phyloP scores from a whole-genome alignment of 2,329 filamentous ascomycete genomes.

The Exophiala mesophila region DNA sequence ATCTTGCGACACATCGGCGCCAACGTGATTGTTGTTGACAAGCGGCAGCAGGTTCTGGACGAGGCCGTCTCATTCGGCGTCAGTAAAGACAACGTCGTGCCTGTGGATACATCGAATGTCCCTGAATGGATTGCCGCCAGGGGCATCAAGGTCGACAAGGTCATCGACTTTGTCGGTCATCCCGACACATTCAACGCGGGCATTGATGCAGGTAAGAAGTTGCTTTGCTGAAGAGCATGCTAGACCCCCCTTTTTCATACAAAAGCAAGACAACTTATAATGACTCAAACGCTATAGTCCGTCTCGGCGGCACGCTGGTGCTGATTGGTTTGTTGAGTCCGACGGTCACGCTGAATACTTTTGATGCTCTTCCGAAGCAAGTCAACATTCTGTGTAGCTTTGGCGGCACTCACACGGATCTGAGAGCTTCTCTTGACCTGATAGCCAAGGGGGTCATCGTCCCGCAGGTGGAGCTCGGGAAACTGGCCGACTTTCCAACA shows the following conservation, averaged over 20 bases:
- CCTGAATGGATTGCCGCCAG: slow-evolving; percentile 6
- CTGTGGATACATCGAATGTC: slow-evolving; percentile 2
- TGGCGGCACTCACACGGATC: slow-evolving; percentile 11
- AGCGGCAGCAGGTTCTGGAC: slow-evolving; percentile 15
- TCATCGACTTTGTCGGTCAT: slow-evolving; percentile 16
- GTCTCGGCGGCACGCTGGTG: slow-evolving; percentile 13
- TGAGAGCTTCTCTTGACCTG: slow-evolving; percentile 10
- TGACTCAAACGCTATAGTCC: slow-evolving; percentile 4
- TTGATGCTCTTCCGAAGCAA: slow-evolving; percentile 7
- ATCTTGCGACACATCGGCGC: slow-evolving; percentile 11
- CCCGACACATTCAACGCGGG: slow-evolving; percentile 14
- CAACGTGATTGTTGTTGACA: slow-evolving; percentile 11
- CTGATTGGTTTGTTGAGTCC: slow-evolving; percentile 11
- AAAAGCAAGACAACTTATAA: too few relatives aligned
- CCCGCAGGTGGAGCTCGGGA: slow-evolving; percentile 14
- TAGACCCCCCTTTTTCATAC: too few relatives aligned
- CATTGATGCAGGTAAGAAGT: too few relatives aligned
- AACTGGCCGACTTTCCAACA: slow-evolving; percentile 10
- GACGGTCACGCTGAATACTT: slow-evolving; percentile 3
- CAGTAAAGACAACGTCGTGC: slow-evolving; percentile 9
- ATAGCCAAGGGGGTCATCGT: slow-evolving; percentile 12
- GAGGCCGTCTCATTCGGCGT: slow-evolving; percentile 16
- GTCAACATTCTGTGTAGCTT: slow-evolving; percentile 15
- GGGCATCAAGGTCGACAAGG: slow-evolving; percentile 8
- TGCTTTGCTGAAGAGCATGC: too few relatives aligned